phyloP scores from a whole-genome alignment of 108 stramenopile genomes.

The Bacterosira constricta region DNA sequence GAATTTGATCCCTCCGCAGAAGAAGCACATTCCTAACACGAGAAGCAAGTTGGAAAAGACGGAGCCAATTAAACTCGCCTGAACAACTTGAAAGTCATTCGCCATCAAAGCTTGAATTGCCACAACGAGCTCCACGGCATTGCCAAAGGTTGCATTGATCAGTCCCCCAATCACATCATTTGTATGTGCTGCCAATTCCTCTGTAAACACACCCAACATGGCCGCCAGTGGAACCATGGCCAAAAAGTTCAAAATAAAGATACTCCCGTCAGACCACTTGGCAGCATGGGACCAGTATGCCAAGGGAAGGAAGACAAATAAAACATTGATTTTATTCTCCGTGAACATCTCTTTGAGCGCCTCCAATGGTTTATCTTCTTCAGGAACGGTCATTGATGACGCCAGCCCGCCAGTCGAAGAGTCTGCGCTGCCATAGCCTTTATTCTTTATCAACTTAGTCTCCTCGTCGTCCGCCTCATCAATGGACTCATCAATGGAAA shows the following conservation, averaged over 20 bases:
- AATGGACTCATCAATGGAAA: neutral
- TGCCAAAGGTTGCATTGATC: slow-evolving; percentile 97
- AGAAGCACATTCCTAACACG: slow-evolving; percentile 96
- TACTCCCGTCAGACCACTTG: slow-evolving; percentile 60
- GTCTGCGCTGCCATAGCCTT: neutral
- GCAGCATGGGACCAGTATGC: slow-evolving; percentile 56
- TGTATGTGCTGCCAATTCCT: slow-evolving; percentile 95
- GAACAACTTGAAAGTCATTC: slow-evolving; percentile 89
- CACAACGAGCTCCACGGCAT: slow-evolving; percentile 93
- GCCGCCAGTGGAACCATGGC: slow-evolving; percentile 93
- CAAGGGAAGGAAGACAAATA: slow-evolving; percentile 72
- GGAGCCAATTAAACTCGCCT: slow-evolving; percentile 94
- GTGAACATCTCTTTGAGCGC: slow-evolving; percentile 50
- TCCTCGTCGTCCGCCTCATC: neutral
- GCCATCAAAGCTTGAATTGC: slow-evolving; percentile 83
- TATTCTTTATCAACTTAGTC: neutral
- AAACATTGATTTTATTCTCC: slow-evolving; percentile 69
- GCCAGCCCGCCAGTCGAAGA: neutral
- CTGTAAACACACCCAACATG: slow-evolving; percentile 95
- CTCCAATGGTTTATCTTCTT: slow-evolving; percentile 16
- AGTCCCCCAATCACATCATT: slow-evolving; percentile 95
- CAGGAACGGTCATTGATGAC: neutral
- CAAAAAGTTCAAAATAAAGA: slow-evolving; percentile 92
- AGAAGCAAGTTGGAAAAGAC: slow-evolving; percentile 95
- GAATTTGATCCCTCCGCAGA: slow-evolving; percentile 89